A percentile compares a stretch with the other conserved stretches of the same genome.
These are phyloP conservation scores for Amylocarpus encephaloides DNA, from an alignment of 2,329 filamentous ascomycete species.

Conservation along the genomic window DNA sequence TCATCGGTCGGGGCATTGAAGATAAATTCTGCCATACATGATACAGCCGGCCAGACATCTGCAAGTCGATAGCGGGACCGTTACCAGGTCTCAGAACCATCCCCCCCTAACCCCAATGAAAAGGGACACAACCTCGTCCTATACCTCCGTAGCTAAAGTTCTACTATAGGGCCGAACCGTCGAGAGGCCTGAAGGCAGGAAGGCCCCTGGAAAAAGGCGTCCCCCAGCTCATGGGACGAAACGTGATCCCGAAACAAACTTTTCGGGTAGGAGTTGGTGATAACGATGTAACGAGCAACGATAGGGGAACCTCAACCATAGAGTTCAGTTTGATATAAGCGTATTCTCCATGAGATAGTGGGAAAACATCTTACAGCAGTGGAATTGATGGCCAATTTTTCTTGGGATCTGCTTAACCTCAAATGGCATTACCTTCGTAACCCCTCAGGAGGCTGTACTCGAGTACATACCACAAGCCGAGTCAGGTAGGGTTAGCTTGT, in stretches of 20 bases:
- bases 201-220: too few relatives aligned
- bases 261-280: neutral
- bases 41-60: too few relatives aligned
- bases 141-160: neutral
- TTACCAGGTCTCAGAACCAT: neutral
- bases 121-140: neutral
- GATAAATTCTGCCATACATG: neutral
- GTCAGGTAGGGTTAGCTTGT: neutral
- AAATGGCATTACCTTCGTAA: neutral
- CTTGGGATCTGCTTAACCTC: neutral
- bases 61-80: neutral
- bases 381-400: too few relatives aligned
- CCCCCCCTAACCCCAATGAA: neutral
- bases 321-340: too few relatives aligned
- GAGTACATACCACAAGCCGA: neutral
- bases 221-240: neutral
- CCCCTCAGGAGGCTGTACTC: neutral
- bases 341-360: too few relatives aligned
- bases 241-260: constrained; percentile 3
- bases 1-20: neutral
- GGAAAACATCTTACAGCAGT: too few relatives aligned
- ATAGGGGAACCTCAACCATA: neutral
- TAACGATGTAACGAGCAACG: too few relatives aligned
- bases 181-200: too few relatives aligned
- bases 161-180: neutral